Evolutionary conservation across 148 eudicot genomes (phyloP).

Genomic region (Arbutus unedo): DNA sequence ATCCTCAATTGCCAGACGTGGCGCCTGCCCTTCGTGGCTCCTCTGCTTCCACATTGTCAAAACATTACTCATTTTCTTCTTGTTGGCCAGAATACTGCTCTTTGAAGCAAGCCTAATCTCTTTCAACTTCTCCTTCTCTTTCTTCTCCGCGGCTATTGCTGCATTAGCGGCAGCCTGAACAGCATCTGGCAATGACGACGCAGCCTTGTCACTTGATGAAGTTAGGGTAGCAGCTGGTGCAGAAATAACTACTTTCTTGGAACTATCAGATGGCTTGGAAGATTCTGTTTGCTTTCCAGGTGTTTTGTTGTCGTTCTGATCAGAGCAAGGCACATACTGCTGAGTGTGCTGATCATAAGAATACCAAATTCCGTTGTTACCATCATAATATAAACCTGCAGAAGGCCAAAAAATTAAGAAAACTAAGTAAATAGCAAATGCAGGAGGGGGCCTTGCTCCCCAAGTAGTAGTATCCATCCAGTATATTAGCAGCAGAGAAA

Average conservation of each 20-base stretch:
- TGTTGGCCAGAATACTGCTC: slow-evolving; percentile 83
- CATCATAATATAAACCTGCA: slow-evolving; percentile 91
- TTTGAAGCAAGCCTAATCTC: slow-evolving; percentile 95
- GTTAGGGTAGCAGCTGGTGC: slow-evolving; percentile 92
- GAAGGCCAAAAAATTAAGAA: slow-evolving; percentile 1
- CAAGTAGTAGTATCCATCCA: no score
- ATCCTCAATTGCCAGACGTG: slow-evolving; percentile 73
- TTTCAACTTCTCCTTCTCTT: slow-evolving; percentile 83
- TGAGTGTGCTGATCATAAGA: slow-evolving; percentile 76
- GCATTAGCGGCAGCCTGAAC: slow-evolving; percentile 98
- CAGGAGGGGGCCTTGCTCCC: background rate
- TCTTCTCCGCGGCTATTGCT: slow-evolving; percentile 95
- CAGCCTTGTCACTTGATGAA: slow-evolving; percentile 57
- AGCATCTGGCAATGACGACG: slow-evolving; percentile 74
- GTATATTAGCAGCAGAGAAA: no score
- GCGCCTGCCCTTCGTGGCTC: slow-evolving; percentile 95
- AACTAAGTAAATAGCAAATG: background rate
- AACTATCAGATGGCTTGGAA: slow-evolving; percentile 56
- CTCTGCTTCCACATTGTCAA: slow-evolving; percentile 95
- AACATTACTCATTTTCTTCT: slow-evolving; percentile 96
- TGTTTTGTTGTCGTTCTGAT: slow-evolving; percentile 52
- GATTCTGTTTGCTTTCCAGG: slow-evolving; percentile 42
- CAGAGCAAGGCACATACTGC: slow-evolving; percentile 79
- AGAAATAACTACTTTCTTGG: slow-evolving; percentile 77
- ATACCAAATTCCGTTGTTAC: slow-evolving; percentile 90